Conservation (phyloP, 306 rosid species). For the Dryas alaskensis region DNA sequence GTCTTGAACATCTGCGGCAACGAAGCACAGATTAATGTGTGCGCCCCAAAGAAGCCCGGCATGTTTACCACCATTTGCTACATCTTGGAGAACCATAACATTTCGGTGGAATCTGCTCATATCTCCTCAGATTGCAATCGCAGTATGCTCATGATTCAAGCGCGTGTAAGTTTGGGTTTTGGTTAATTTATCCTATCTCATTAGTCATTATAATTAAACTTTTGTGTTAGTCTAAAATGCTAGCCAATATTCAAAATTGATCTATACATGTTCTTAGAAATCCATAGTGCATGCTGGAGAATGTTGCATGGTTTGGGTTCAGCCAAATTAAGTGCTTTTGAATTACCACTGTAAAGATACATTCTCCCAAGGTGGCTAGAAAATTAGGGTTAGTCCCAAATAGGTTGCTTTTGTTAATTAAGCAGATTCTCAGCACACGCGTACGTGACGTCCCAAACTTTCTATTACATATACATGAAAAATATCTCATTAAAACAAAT, state of each 20-base stretch:
- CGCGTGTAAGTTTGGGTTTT: constrained; percentile 47
- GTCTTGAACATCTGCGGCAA: constrained; percentile 50
- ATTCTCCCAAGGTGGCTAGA: too few relatives aligned
- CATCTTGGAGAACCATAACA: constrained; percentile 51
- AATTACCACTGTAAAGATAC: not conserved
- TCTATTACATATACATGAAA: too few relatives aligned
- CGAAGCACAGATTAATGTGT: constrained; percentile 65
- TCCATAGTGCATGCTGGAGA: not conserved
- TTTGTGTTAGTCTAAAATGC: not conserved
- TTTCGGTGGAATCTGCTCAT: constrained; percentile 49
- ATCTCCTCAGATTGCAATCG: constrained; percentile 31
- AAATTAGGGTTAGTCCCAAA: too few relatives aligned
- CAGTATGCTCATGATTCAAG: constrained; percentile 46
- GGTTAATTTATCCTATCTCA: not conserved
- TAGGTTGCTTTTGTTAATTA: too few relatives aligned
- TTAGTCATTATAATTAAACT: not conserved
- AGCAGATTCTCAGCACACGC: too few relatives aligned
- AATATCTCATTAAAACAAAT: too few relatives aligned
- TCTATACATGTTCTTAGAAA: not conserved
- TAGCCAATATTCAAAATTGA: not conserved
- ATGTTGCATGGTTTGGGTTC: not conserved
- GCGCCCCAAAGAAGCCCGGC: constrained; percentile 40
- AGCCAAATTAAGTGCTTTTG: not conserved
- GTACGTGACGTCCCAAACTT: too few relatives aligned
- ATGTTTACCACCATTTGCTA: constrained; percentile 44